Conservation (phyloP, 1,284 basidiomycete species). For the Puccinia triticina region DNA sequence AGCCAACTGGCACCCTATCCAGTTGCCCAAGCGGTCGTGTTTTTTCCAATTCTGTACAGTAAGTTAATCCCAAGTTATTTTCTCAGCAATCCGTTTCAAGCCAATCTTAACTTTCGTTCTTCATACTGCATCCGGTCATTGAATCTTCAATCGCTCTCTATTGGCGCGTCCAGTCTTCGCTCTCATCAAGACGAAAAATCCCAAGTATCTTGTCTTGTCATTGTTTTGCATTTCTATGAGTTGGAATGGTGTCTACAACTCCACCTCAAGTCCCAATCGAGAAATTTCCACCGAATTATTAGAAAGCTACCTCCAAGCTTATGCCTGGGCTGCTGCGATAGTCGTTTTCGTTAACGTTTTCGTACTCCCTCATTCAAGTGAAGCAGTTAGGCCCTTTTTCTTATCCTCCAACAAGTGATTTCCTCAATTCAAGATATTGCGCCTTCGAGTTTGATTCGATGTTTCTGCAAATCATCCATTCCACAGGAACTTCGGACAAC, state of each 20-base stretch:
- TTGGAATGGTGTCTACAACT: slow-evolving; percentile 59
- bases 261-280: slow-evolving; percentile 50
- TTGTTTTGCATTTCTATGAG: slow-evolving; percentile 59
- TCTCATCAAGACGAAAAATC: slow-evolving; percentile 56
- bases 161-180: slow-evolving; percentile 57
- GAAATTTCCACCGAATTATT: slow-evolving; percentile 57
- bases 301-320: slow-evolving; percentile 59
- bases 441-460: neutral
- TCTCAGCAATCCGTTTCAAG: too few relatives aligned
- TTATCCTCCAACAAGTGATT: neutral
- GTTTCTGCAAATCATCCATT: neutral
- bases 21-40: slow-evolving; percentile 61
- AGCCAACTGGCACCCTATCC: slow-evolving; percentile 57
- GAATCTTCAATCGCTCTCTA: slow-evolving; percentile 45
- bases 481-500: slow-evolving; percentile 58
- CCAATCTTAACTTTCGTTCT: neutral
- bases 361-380: slow-evolving; percentile 59
- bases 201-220: slow-evolving; percentile 58
- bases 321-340: slow-evolving; percentile 58
- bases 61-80: slow-evolving; percentile 32
- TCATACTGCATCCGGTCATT: neutral
- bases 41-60: slow-evolving; percentile 58
- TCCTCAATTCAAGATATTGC: neutral
- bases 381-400: slow-evolving; percentile 52
- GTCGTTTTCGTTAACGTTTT: slow-evolving; percentile 60